Evolutionary conservation across 768 basidiomycete species (phyloP).

Genomic region (Lentinula boryana): DNA sequence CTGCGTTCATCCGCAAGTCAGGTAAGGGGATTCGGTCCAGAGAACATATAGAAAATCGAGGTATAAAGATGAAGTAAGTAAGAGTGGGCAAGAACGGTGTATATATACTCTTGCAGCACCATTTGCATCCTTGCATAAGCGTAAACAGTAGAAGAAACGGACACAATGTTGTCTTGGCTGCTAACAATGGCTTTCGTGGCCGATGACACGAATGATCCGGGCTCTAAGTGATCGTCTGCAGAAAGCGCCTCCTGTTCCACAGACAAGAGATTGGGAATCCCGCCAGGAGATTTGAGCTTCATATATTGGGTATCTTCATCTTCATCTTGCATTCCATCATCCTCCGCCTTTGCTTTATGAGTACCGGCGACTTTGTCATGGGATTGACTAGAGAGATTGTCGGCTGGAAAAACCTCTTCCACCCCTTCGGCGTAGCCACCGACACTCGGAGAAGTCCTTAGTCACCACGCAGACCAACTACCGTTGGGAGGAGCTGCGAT

Average conservation of each 20-base stretch:
- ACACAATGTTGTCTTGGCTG: not conserved
- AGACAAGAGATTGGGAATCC: too few relatives aligned
- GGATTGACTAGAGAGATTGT: not conserved
- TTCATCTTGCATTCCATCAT: not conserved
- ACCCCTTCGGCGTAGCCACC: not conserved
- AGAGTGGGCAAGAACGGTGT: not conserved
- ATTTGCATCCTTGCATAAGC: not conserved
- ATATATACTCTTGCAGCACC: not conserved
- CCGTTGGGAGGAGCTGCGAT: not conserved
- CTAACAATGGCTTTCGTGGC: not conserved
- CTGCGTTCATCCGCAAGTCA: not conserved
- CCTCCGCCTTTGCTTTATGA: not conserved
- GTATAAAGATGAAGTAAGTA: constrained; percentile 4
- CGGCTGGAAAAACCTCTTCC: not conserved
- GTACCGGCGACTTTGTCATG: not conserved
- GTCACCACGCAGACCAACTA: not conserved
- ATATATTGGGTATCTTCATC: not conserved
- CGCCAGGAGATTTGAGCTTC: not conserved
- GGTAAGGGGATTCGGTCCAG: not conserved
- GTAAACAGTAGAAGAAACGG: not conserved
- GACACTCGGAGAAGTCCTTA: not conserved
- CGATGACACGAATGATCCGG: not conserved
- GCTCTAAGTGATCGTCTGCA: not conserved
- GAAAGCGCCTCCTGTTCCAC: not conserved
- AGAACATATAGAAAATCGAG: not conserved